Evolutionary conservation across 176 grass and related monocot species (phyloP).

Genomic region (Oryza australiensis): DNA sequence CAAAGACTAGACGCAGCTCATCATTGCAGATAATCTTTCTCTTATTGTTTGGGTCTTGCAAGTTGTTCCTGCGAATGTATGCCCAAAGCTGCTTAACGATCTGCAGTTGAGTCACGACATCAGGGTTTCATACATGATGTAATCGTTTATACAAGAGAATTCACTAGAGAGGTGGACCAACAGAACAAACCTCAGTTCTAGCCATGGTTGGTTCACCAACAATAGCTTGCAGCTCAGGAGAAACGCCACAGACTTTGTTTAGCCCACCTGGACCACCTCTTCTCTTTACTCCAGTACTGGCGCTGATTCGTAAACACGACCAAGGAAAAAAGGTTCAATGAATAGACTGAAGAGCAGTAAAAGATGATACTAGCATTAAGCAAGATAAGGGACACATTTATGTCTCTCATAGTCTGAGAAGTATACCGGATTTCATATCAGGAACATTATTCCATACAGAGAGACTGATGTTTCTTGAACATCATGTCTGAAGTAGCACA

Average conservation of each 20-base stretch:
- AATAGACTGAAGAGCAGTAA: constrained; percentile 12
- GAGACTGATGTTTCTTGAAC: background rate
- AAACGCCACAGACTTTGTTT: constrained; percentile 96
- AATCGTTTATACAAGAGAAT: constrained; percentile 15
- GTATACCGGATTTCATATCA: background rate
- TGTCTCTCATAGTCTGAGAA: constrained; percentile 10
- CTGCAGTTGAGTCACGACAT: constrained; percentile 40
- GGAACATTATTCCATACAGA: constrained; percentile 16
- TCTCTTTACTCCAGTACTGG: constrained; percentile 71
- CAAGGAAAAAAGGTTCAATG: constrained; percentile 4
- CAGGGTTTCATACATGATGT: constrained; percentile 17
- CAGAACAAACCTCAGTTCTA: constrained; percentile 78
- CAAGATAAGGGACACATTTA: constrained; percentile 14
- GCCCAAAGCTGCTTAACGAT: constrained; percentile 94
- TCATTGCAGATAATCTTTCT: constrained; percentile 97
- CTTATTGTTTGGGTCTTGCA: constrained; percentile 95
- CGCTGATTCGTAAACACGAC: constrained; percentile 44
- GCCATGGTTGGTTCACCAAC: constrained; percentile 99
- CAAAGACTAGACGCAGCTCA: constrained; percentile 80
- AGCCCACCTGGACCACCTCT: constrained; percentile 89
- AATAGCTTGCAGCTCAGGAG: constrained; percentile 87
- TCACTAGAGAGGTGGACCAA: constrained; percentile 16
- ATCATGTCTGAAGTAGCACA: background rate
- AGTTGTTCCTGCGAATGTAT: constrained; percentile 86
- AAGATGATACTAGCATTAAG: background rate